Evolutionary conservation across 495 filamentous ascomycete species (phyloP), one percentile per base, ranked within the genome.

Genomic region (Neurospora sp.): DNA sequence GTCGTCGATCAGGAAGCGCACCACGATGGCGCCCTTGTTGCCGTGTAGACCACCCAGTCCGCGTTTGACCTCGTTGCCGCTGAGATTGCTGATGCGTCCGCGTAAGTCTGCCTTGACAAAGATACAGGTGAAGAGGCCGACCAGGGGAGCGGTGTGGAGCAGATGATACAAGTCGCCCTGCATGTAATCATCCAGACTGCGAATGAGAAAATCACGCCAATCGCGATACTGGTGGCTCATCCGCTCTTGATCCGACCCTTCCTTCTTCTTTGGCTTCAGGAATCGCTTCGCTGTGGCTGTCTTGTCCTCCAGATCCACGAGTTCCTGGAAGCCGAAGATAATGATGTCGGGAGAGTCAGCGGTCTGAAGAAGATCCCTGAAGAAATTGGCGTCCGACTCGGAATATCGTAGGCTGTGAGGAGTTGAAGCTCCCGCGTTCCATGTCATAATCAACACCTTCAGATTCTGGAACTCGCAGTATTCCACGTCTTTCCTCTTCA

Each of bases 221-320:
- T 94, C 93, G 73, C 96, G 92, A 77, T 99, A 99, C 80, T 98
- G 95, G 74, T 95, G 94, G 83, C 92, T 95, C 93, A 98, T 98
- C 75, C 94, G 91, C 78, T 98, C 94, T 76, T 94, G 93, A 75
- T 95, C 93, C 0, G 91, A 84, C n/a, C 90, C 88, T 72, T 97
- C 93, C 78, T 97, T 97, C 85, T 97, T 97, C 82, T 96, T 98
- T 77, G 85, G 83, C 71, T 90, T 90, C 71, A 93, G 85, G 74
- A 93, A 87, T 59, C 90, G 90, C 82, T 93, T 97, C n/a, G 96
- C 96, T 72, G 94, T 98, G 74, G 96, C 90, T 75, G 92, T 96
- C 84, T 97, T 99, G 80, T 98, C 93, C 78, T 99, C 96, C 16
- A 99, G 84, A 77, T 99, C 96, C 14, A 99, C 95, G 10, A 99